A percentile compares a stretch with the other conserved stretches of the same genome.
These are phyloP conservation scores for Malus sylvestris DNA, from an alignment of 306 rosid genomes.

Conservation along the genomic window DNA sequence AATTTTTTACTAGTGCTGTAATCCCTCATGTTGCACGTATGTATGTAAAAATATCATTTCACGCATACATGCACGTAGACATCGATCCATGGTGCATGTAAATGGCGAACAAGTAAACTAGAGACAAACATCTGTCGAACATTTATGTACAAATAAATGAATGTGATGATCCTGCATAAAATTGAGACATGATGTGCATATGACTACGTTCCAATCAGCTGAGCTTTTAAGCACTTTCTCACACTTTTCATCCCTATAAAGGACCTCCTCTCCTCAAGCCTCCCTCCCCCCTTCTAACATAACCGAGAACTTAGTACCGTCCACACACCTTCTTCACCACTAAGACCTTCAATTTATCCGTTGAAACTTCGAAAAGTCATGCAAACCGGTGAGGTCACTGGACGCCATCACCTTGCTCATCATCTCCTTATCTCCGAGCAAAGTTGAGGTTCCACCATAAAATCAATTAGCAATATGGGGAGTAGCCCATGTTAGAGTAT, in stretches of 20 bases:
- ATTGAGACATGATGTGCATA: constrained; percentile 21
- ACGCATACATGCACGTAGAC: constrained; percentile 17
- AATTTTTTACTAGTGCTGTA: constrained; percentile 6
- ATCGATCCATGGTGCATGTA: constrained; percentile 6
- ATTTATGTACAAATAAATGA: constrained; percentile 4
- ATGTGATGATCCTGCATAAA: constrained; percentile 23
- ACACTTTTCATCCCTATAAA: constrained; percentile 54
- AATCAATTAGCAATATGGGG: too few species aligned
- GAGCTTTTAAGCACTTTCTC: constrained; percentile 25
- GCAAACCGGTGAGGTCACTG: constrained; percentile 51
- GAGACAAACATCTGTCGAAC: background rate
- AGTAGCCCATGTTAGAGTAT: too few species aligned
- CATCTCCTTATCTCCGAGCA: constrained; percentile 7
- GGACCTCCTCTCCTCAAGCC: constrained; percentile 31
- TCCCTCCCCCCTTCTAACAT: constrained; percentile 29
- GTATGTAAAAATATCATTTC: constrained; percentile 15
- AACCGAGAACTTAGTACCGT: constrained; percentile 12
- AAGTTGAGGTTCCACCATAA: too few species aligned
- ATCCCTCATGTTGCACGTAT: constrained; percentile 21
- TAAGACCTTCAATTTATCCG: constrained; percentile 11
- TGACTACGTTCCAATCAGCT: constrained; percentile 22
- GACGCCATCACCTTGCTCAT: constrained; percentile 40
- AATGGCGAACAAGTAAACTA: background rate
- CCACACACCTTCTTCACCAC: constrained; percentile 20
- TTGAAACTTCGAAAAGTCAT: constrained; percentile 23